phyloP scores from a whole-genome alignment of 1,284 basidiomycete species.

The Cryptococcus amylolentus region DNA sequence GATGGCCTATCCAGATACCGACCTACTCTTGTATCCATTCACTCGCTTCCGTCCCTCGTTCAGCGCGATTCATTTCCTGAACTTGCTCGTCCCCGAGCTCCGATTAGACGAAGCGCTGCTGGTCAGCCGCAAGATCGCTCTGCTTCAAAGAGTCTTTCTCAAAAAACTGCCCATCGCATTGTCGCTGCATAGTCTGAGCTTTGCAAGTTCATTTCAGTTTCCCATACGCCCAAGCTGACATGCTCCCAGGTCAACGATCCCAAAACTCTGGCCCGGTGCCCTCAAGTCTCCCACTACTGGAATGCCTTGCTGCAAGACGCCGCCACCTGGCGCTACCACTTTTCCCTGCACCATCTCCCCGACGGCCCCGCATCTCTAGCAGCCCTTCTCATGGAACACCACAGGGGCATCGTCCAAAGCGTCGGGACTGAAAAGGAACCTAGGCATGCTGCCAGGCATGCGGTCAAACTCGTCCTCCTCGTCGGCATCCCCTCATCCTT shows the following conservation, averaged over 20 bases:
- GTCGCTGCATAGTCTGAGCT: slow-evolving; percentile 72
- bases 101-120: slow-evolving; percentile 72
- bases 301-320: slow-evolving; percentile 73
- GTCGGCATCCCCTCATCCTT: too few species aligned
- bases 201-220: slow-evolving; percentile 42
- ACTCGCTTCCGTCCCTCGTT: slow-evolving; percentile 18
- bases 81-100: slow-evolving; percentile 62
- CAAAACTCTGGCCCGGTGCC: slow-evolving; percentile 66
- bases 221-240: background rate
- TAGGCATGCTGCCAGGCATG: too few species aligned
- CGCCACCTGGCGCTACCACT: slow-evolving; percentile 78
- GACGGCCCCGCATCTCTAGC: background rate
- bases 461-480: too few species aligned
- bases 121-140: slow-evolving; percentile 68
- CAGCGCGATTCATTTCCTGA: slow-evolving; percentile 60
- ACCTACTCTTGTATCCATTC: slow-evolving; percentile 24
- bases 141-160: slow-evolving; percentile 81
- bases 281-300: slow-evolving; percentile 76
- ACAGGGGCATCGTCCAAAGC: too few species aligned
- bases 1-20: slow-evolving; percentile 2
- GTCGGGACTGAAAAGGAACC: too few species aligned
- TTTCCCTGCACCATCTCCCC: slow-evolving; percentile 58
- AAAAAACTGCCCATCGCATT: too few species aligned
- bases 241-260: slow-evolving; percentile 67
- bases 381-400: background rate